A percentile compares a stretch with the other conserved stretches of the same genome.
Evolutionary conservation across 371 early-diverging fungal genomes (phyloP).

Genomic region (Mortierella sp.): DNA sequence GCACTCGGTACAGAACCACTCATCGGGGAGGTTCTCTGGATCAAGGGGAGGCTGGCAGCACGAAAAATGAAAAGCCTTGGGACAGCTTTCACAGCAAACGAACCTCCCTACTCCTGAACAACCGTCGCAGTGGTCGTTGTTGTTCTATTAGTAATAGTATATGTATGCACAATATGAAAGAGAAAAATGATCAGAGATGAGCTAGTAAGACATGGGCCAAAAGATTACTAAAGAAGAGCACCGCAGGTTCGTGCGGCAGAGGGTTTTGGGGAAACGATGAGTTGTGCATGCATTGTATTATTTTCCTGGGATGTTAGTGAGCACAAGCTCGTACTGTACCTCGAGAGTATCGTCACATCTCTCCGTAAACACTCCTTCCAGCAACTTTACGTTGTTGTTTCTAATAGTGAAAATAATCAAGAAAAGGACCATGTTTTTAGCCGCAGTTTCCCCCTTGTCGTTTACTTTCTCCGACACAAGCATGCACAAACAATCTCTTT

Average conservation of each 20-base stretch:
- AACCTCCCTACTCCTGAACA: constrained; percentile 77
- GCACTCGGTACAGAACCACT: constrained; percentile 81
- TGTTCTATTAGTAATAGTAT: constrained; percentile 55
- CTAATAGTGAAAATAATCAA: not conserved
- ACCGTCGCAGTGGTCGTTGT: constrained; percentile 76
- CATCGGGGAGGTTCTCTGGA: constrained; percentile 63
- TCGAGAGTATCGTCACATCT: constrained; percentile 27
- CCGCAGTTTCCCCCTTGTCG: not conserved
- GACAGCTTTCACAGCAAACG: constrained; percentile 83
- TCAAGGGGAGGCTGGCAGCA: constrained; percentile 83
- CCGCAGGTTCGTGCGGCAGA: not conserved
- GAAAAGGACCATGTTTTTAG: too few species aligned
- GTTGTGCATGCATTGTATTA: too few species aligned
- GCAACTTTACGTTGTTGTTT: not conserved
- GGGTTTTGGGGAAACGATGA: too few species aligned
- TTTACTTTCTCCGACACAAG: too few species aligned
- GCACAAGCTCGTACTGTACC: constrained; percentile 9
- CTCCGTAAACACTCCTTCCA: constrained; percentile 11
- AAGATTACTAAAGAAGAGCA: not conserved
- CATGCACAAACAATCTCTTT: too few species aligned
- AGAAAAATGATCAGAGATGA: too few species aligned
- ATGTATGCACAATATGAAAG: not conserved
- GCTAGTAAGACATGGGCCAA: not conserved
- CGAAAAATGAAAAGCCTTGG: constrained; percentile 81
- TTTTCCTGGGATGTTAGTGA: too few species aligned